Conservation (phyloP, 768 basidiomycete genomes). For the Rhodotorula toruloides region DNA sequence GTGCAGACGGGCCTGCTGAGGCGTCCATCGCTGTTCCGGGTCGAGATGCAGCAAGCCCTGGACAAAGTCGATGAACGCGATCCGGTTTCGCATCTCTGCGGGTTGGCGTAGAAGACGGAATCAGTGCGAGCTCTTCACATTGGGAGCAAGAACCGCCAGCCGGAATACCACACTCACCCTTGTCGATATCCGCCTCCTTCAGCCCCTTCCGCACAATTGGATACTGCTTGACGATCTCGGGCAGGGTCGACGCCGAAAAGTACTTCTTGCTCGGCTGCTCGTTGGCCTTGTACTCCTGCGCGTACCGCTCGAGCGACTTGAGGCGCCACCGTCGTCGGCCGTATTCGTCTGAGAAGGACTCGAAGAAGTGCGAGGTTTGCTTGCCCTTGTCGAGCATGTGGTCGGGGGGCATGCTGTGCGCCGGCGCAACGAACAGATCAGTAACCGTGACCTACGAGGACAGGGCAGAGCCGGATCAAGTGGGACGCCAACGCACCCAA, state of each 20-base stretch:
- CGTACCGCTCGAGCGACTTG: slow-evolving; percentile 91
- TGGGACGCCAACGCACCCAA: slow-evolving; percentile 63
- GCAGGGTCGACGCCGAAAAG: slow-evolving; percentile 86
- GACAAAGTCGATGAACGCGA: slow-evolving; percentile 96
- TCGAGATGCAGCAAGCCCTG: slow-evolving; percentile 89
- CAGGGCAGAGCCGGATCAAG: neutral
- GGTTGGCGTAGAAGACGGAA: neutral
- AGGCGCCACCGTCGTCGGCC: slow-evolving; percentile 71
- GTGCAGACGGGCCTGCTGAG: slow-evolving; percentile 89
- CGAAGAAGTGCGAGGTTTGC: slow-evolving; percentile 90
- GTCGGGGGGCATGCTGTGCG: slow-evolving; percentile 71
- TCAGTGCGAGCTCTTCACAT: neutral
- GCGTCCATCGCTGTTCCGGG: slow-evolving; percentile 92
- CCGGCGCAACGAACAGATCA: neutral
- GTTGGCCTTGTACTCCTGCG: slow-evolving; percentile 85
- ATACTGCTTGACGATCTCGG: slow-evolving; percentile 92
- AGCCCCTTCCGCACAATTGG: slow-evolving; percentile 79
- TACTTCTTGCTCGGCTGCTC: slow-evolving; percentile 99
- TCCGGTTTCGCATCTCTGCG: slow-evolving; percentile 83
- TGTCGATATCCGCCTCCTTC: slow-evolving; percentile 68
- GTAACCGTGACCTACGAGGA: neutral
- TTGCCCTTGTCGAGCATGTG: slow-evolving; percentile 96
- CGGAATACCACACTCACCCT: slow-evolving; percentile 31
- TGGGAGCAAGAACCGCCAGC: neutral
- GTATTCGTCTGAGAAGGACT: slow-evolving; percentile 64